Conservation (phyloP, 371 early-diverging fungal genomes). For the Mortierella sp. region DNA sequence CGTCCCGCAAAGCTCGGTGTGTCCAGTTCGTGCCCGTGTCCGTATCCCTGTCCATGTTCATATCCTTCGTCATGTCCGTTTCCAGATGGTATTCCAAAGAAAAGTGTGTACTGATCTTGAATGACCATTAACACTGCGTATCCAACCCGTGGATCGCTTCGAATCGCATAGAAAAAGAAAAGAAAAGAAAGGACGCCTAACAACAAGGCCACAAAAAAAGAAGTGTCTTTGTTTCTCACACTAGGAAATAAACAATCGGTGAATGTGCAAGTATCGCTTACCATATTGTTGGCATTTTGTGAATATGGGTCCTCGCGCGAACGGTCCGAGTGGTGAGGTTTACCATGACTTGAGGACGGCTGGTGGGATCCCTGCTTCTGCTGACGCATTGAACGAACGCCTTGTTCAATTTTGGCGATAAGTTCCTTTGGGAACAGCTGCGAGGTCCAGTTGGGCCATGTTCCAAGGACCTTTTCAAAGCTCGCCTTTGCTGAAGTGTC, state of each 20-base stretch:
- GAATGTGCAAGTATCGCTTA: slow-evolving; percentile 43
- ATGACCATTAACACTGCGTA: background rate
- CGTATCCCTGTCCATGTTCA: background rate
- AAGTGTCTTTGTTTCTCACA: background rate
- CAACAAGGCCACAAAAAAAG: background rate
- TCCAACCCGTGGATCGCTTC: background rate
- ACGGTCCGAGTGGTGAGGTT: slow-evolving; percentile 68
- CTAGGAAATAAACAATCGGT: background rate
- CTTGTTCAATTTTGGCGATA: slow-evolving; percentile 70
- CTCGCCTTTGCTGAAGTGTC: slow-evolving; percentile 70
- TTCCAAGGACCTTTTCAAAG: slow-evolving; percentile 82
- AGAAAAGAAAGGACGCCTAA: background rate
- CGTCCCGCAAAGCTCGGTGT: background rate
- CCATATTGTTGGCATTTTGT: slow-evolving; percentile 52
- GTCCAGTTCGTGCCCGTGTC: background rate
- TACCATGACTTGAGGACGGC: slow-evolving; percentile 67
- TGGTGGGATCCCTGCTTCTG: slow-evolving; percentile 30
- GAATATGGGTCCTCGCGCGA: slow-evolving; percentile 22
- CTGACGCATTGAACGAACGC: slow-evolving; percentile 59
- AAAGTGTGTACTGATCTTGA: background rate
- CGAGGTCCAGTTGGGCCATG: slow-evolving; percentile 83
- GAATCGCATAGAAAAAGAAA: background rate
- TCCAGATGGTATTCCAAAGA: background rate
- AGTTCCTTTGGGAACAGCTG: slow-evolving; percentile 74
- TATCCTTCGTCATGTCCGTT: background rate